Base-by-base conservation (phyloP, 768 basidiomycete genomes). In the Collybia mongolica region DNA sequence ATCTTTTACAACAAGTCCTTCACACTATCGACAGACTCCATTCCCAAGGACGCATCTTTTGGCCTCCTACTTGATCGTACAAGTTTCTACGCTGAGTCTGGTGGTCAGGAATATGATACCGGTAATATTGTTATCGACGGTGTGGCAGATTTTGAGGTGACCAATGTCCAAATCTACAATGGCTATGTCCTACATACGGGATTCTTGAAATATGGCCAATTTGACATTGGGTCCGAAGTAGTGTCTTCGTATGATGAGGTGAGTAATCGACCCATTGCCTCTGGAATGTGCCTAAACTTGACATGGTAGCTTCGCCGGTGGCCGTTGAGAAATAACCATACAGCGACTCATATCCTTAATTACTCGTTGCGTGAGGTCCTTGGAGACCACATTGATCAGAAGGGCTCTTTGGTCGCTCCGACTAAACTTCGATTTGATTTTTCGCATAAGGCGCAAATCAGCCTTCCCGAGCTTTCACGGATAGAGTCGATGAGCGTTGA, bases 361-460 rank as follows among this genome's bases (percentile, higher is more conserved):
- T 99, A 79, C 62, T 82, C 76, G 46, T 81, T 99, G 2, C 89
- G 97, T 29, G 97, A 98, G 63, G 82, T 93, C 9, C 84, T 98
- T 9, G 97, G 97, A 20, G 94, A 98, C 65, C 97, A 98, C 62
- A 88, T 98, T 52, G 97, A 98, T 67, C 97, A 99, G 66, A 97
- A 91, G 65, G 97, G 97, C 26, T 98, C 97, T 3, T 83, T 99
- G 40, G 97, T 99, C 54, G 94, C 97, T 1, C 93, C 94, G 0
- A 83, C 86, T 19, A 98, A 97, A 68, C 82, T 99, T 20, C 92
- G 97, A 15, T 99, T 99, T 71, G 97, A 99, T 69, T 99, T 98
- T 69, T 95, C 93, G 15, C 97, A 99, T 73, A 98, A 97, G 67
- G 79, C 91, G 2, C 86, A 85, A 52, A 88, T 98, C 54, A 65